A percentile compares a stretch with the other conserved stretches of the same genome.
Conservation (phyloP, 2,329 filamentous ascomycete genomes). For the Davidsoniella neocaledoniae region DNA sequence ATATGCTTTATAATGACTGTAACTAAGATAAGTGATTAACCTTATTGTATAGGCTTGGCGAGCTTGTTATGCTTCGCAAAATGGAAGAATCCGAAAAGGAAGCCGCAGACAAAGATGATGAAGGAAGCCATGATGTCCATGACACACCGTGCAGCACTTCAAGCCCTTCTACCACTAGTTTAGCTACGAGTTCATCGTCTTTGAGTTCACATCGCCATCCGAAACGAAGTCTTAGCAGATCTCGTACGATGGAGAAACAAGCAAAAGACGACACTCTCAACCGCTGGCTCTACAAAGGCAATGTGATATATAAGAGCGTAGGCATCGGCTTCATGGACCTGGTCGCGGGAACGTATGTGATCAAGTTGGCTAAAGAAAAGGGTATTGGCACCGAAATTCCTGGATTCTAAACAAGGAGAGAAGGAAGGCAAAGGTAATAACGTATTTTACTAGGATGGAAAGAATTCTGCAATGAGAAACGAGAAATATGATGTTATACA, state of each 20-base stretch:
- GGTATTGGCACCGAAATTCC: constrained; percentile 36
- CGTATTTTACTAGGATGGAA: constrained; percentile 2
- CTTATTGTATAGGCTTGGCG: constrained; percentile 42
- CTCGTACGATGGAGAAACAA: constrained; percentile 20
- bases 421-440: neutral
- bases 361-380: constrained; percentile 37
- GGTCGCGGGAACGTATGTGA: constrained; percentile 40
- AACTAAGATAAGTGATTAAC: constrained; percentile 11
- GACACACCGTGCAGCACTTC: constrained; percentile 2
- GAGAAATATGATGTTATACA: neutral
- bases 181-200: neutral
- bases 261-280: constrained; percentile 33
- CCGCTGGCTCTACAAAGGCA: constrained; percentile 42
- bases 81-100: constrained; percentile 7
- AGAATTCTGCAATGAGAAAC: neutral
- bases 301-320: constrained; percentile 53
- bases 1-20: neutral
- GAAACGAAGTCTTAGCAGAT: constrained; percentile 13
- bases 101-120: constrained; percentile 2
- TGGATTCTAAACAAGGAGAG: constrained; percentile 26
- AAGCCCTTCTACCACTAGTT: neutral
- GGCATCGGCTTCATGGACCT: constrained; percentile 51
- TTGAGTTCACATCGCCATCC: neutral
- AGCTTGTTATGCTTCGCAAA: constrained; percentile 47
- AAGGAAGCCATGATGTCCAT: neutral